phyloP scores from a whole-genome alignment of 345 rosid genomes.

The Camelina hispida region DNA sequence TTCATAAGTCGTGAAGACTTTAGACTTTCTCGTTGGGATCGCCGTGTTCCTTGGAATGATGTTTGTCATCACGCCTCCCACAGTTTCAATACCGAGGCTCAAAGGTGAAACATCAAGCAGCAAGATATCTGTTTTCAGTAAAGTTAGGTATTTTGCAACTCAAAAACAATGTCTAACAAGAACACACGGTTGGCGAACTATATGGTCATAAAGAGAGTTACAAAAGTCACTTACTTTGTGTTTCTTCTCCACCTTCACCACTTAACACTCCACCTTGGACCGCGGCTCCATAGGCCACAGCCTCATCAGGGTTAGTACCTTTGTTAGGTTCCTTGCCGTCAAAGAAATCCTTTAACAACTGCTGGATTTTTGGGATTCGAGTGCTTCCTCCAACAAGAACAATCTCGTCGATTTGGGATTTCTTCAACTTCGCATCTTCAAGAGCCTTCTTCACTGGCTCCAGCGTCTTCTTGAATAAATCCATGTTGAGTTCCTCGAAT shows the following conservation, averaged over 20 bases:
- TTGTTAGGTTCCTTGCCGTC: slow-evolving; percentile 58
- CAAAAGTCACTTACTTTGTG: slow-evolving; percentile 43
- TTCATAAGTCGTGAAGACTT: slow-evolving; percentile 55
- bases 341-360: slow-evolving; percentile 57
- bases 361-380: slow-evolving; percentile 59
- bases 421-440: slow-evolving; percentile 55
- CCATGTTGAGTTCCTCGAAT: slow-evolving; percentile 63
- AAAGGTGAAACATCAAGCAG: slow-evolving; percentile 59
- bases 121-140: slow-evolving; percentile 46
- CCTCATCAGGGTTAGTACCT: slow-evolving; percentile 68
- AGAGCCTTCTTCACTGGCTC: slow-evolving; percentile 56
- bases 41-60: slow-evolving; percentile 62
- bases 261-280: slow-evolving; percentile 60
- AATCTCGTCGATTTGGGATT: slow-evolving; percentile 53
- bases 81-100: slow-evolving; percentile 62
- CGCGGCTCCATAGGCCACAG: slow-evolving; percentile 67
- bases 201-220: slow-evolving; percentile 2
- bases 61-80: slow-evolving; percentile 65
- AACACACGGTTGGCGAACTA: not conserved
- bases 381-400: slow-evolving; percentile 75
- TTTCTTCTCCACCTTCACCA: slow-evolving; percentile 55
- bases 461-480: slow-evolving; percentile 61
- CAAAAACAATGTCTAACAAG: not conserved
- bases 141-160: not conserved
- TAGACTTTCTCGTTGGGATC: slow-evolving; percentile 56